Conservation (phyloP, 2,329 filamentous ascomycete genomes). For the Neopestalotiopsis clavispora region DNA sequence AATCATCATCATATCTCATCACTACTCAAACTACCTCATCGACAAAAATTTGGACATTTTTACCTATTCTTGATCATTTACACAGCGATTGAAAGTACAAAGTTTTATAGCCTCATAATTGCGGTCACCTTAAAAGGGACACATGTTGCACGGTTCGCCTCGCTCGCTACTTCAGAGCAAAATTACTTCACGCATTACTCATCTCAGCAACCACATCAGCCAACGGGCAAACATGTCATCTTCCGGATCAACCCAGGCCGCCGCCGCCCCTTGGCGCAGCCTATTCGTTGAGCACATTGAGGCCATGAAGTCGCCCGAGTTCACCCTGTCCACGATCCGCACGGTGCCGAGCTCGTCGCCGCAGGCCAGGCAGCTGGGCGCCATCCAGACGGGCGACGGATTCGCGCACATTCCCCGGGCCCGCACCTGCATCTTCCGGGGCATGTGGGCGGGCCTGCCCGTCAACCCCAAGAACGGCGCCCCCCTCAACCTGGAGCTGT, state of each 20-base stretch:
- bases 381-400: constrained; percentile 32
- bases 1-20: constrained; percentile 5
- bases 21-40: neutral
- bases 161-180: constrained; percentile 17
- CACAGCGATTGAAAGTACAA: no score
- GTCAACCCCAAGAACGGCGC: constrained; percentile 76
- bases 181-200: constrained; percentile 22
- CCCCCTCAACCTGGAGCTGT: constrained; percentile 70
- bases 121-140: neutral
- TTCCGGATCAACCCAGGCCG: constrained; percentile 34
- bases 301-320: constrained; percentile 52
- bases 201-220: constrained; percentile 23
- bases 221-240: constrained; percentile 23
- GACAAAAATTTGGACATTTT: no score
- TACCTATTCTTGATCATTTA: no score
- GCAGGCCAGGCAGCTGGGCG: constrained; percentile 9
- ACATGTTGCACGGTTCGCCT: constrained; percentile 22
- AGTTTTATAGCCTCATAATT: neutral
- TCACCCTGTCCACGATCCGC: constrained; percentile 57
- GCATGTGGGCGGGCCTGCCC: constrained; percentile 78
- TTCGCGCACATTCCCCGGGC: constrained; percentile 60
- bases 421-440: constrained; percentile 83
- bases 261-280: constrained; percentile 59
- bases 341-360: constrained; percentile 27
- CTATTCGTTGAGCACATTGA: constrained; percentile 56